Conservation (phyloP, 306 rosid genomes). For the Cicer arietinum region DNA sequence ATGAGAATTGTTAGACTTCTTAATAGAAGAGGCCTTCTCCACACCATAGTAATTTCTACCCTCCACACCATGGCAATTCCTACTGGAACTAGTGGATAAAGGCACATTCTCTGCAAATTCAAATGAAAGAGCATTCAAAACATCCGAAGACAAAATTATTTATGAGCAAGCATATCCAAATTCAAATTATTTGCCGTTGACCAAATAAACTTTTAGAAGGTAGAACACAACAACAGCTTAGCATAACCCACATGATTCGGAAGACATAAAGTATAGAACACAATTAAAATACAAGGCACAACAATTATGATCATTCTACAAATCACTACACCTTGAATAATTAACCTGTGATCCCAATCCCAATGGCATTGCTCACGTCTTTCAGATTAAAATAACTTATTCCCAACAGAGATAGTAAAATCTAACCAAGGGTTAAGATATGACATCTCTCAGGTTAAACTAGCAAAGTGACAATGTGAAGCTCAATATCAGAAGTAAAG, state of each 20-base stretch:
- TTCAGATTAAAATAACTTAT: background rate
- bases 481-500: slow-evolving; percentile 23
- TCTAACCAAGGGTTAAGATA: slow-evolving; percentile 17
- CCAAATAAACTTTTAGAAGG: slow-evolving; percentile 27
- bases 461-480: background rate
- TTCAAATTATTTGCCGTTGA: slow-evolving; percentile 22
- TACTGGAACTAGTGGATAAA: slow-evolving; percentile 49
- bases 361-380: slow-evolving; percentile 20
- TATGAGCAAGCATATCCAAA: slow-evolving; percentile 27
- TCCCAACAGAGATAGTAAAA: background rate
- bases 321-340: slow-evolving; percentile 15
- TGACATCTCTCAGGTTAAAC: background rate
- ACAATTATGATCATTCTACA: slow-evolving; percentile 1
- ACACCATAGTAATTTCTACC: slow-evolving; percentile 42
- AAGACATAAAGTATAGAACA: slow-evolving; percentile 31
- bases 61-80: slow-evolving; percentile 45
- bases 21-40: slow-evolving; percentile 53
- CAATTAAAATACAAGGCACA: slow-evolving; percentile 18
- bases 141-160: slow-evolving; percentile 28
- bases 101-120: slow-evolving; percentile 52
- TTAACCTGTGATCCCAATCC: slow-evolving; percentile 6
- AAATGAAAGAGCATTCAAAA: slow-evolving; percentile 44
- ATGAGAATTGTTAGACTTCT: slow-evolving; percentile 54
- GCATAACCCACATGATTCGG: slow-evolving; percentile 20
- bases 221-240: slow-evolving; percentile 19